Base-by-base conservation (phyloP, 2,329 filamentous ascomycete genomes). In the Colletotrichum limetticola region DNA sequence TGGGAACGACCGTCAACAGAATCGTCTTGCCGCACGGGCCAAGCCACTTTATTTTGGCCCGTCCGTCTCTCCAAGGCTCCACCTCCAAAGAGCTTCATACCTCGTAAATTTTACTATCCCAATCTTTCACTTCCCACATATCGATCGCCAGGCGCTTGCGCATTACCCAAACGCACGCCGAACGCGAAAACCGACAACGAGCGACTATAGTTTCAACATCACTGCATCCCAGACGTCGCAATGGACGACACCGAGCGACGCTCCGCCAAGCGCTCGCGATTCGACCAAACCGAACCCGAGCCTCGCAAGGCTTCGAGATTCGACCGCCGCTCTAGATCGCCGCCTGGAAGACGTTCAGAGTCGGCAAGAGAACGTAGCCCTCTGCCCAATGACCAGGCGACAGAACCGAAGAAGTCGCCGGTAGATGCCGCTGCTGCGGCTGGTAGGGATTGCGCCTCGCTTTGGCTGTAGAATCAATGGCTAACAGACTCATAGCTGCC, bases 321-420 rank as follows among this genome's bases (percentile, higher is more conserved):
- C 83, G 96, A 98, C 84, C 91, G 95, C 78, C 93, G 97, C 78
- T 98, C 97, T 71, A 93, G 95, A 76, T 98, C 95, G 37, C 95
- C 95, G 26, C 89, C 91, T 30, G 83, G 88, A 30, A 89, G 91
- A 78, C 90, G 91, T 77, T 87, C 91, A 30, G 94, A 97, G 74
- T 84, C 90, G 58, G 86, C 88, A 77, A 92, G 96, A 80, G 95
- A 94, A 78, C 93, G 96, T 77, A 98, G 95, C 82, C 95, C 95
- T 24, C 82, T 95, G 69, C 78, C 82, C 55, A 87, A 87, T 76
- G 83, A 85, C 6, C 81, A 80, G 26, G 74, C 76, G 12, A 79
- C 83, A n/a, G 82, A 85, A 62, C 75, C 82, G 35, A 86, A 84
- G 77, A 91, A 89, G 74, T 84, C 86, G 66, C 83, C 86, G 7